Conservation (phyloP, 305 asterid genomes). For the Solanum aculeatissimum region DNA sequence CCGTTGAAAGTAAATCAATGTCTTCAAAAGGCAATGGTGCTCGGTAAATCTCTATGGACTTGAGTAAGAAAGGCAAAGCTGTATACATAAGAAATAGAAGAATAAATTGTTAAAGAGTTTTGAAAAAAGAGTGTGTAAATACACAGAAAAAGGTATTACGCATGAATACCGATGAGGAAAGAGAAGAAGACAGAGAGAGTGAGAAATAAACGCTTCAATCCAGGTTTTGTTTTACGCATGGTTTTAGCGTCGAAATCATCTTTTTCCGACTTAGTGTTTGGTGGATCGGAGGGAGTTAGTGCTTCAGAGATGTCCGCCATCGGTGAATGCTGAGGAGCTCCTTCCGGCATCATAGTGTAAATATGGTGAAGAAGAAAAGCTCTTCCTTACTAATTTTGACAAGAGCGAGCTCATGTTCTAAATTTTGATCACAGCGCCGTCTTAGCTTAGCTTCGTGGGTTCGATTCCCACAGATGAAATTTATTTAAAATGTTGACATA, state of each 20-base stretch:
- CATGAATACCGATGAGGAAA: constrained; percentile 44
- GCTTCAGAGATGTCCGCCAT: constrained; percentile 51
- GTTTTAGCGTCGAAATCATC: constrained; percentile 25
- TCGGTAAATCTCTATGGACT: constrained; percentile 80
- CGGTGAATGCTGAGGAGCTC: constrained; percentile 1
- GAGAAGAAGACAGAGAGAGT: constrained; percentile 58
- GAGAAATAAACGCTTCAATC: constrained; percentile 64
- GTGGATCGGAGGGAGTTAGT: constrained; percentile 8
- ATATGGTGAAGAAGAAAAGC: background rate
- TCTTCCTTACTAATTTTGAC: background rate
- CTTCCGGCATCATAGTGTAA: background rate
- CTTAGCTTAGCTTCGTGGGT: constrained; percentile 20
- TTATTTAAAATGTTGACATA: too few species aligned
- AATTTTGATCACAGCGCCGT: background rate
- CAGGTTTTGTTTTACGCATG: constrained; percentile 66
- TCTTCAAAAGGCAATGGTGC: constrained; percentile 85
- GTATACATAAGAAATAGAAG: background rate
- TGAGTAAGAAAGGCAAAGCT: constrained; percentile 65
- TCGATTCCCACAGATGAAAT: too few species aligned
- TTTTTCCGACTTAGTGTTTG: background rate
- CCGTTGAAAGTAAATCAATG: constrained; percentile 51
- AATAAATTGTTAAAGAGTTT: background rate
- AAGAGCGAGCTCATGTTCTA: too few species aligned
- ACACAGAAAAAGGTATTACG: background rate
- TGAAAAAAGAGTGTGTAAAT: background rate